These are phyloP conservation scores for Saccharomycopsis fermentans DNA, from an alignment of 805 yeast genomes.

Conservation along the genomic window DNA sequence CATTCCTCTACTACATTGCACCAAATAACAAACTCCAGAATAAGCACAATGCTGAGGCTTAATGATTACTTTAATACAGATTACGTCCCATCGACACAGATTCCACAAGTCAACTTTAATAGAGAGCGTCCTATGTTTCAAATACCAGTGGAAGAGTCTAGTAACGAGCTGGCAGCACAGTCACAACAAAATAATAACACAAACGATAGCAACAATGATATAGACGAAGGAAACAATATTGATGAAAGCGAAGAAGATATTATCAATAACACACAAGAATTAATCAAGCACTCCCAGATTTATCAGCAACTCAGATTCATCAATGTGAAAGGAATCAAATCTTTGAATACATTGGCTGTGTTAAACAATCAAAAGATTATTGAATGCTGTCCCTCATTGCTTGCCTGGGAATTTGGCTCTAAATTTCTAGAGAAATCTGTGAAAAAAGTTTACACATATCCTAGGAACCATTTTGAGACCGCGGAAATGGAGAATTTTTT, in stretches of 20 bases:
- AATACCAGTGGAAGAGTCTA: neutral
- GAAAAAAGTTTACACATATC: constrained; percentile 7
- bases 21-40: neutral
- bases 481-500: constrained; percentile 8
- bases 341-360: constrained; percentile 32
- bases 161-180: neutral
- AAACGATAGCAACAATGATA: neutral
- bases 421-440: constrained; percentile 35
- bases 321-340: constrained; percentile 37
- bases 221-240: neutral
- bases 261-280: neutral
- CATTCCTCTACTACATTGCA: neutral
- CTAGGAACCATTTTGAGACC: neutral
- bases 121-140: neutral
- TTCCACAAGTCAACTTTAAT: neutral
- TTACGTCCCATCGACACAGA: neutral
- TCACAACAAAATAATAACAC: neutral
- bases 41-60: constrained; percentile 4
- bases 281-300: neutral
- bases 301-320: constrained; percentile 28
- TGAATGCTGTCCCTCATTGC: constrained; percentile 25
- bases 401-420: constrained; percentile 41
- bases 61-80: constrained; percentile 9
- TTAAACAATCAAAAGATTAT: constrained; percentile 24
- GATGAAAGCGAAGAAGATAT: neutral